Conservation (phyloP, 2,329 filamentous ascomycete species). For the Trichoderma semiorbis region DNA sequence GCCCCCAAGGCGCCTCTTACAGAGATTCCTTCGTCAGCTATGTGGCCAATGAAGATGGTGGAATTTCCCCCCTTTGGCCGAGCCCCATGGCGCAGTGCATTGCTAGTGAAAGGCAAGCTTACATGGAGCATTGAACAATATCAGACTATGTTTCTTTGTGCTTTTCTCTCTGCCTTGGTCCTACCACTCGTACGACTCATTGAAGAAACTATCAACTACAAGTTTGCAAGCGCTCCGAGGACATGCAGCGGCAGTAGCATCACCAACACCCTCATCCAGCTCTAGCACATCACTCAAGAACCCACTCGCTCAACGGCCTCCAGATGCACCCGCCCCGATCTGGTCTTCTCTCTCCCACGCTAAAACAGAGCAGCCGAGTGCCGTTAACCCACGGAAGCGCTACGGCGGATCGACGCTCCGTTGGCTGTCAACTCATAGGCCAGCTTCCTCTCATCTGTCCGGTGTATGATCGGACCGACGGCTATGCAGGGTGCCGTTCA, state of each 20-base stretch:
- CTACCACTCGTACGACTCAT: neutral
- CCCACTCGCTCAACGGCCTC: neutral
- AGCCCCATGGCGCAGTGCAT: neutral
- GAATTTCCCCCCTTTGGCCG: neutral
- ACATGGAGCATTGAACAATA: neutral
- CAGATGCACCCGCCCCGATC: neutral
- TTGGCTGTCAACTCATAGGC: neutral
- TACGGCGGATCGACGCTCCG: slow-evolving; percentile 11
- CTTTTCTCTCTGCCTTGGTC: neutral
- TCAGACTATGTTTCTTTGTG: neutral
- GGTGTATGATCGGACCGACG: slow-evolving; percentile 6
- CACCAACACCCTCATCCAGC: neutral
- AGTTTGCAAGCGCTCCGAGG: neutral
- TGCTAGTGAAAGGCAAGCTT: neutral
- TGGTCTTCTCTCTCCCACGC: neutral
- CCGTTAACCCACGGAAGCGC: neutral
- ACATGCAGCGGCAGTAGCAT: neutral
- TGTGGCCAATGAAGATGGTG: neutral
- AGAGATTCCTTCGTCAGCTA: neutral
- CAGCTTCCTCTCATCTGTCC: neutral
- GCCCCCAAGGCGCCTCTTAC: neutral
- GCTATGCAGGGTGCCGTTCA: neutral
- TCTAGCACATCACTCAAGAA: neutral
- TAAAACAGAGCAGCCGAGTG: slow-evolving; percentile 1
- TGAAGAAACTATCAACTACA: neutral